A percentile compares a stretch with the other conserved stretches of the same genome.
Conservation (phyloP, 371 early-diverging fungal genomes). For the Batkoa obscura region DNA sequence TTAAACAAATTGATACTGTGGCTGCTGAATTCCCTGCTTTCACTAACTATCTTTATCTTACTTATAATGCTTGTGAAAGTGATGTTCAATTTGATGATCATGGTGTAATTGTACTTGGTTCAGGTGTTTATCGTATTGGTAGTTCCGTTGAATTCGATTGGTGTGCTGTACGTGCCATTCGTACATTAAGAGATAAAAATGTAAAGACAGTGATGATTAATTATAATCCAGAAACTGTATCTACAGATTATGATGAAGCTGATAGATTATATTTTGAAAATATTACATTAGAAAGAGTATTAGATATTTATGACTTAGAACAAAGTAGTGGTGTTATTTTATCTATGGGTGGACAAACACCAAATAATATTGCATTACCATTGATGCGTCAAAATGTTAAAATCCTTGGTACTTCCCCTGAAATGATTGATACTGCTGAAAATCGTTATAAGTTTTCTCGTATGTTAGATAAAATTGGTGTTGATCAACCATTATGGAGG, state of each 20-base stretch:
- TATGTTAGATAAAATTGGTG: conserved; percentile 69
- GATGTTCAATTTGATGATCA: conserved; percentile 69
- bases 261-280: conserved; percentile 91
- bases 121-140: conserved; percentile 89
- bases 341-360: conserved; percentile 79
- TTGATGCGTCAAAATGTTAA: conserved; percentile 45
- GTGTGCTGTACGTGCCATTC: conserved; percentile 73
- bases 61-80: conserved; percentile 69
- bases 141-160: conserved; percentile 89
- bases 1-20: conserved; percentile 81
- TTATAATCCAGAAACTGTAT: conserved; percentile 94
- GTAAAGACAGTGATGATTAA: conserved; percentile 85
- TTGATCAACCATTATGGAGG: conserved; percentile 90
- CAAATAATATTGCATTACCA: conserved; percentile 82
- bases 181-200: conserved; percentile 53
- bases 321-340: conserved; percentile 59
- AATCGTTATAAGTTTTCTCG: conserved; percentile 83
- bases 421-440: conserved; percentile 80
- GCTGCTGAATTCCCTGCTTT: conserved; percentile 86
- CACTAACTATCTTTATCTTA: conserved; percentile 85
- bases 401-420: conserved; percentile 77
- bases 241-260: conserved; percentile 87
- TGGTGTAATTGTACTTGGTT: conserved; percentile 87
- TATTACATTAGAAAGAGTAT: conserved; percentile 68
- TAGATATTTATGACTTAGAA: conserved; percentile 84